Conservation (phyloP, 176 grass and related monocot genomes). For the Calamus simplicifolius region DNA sequence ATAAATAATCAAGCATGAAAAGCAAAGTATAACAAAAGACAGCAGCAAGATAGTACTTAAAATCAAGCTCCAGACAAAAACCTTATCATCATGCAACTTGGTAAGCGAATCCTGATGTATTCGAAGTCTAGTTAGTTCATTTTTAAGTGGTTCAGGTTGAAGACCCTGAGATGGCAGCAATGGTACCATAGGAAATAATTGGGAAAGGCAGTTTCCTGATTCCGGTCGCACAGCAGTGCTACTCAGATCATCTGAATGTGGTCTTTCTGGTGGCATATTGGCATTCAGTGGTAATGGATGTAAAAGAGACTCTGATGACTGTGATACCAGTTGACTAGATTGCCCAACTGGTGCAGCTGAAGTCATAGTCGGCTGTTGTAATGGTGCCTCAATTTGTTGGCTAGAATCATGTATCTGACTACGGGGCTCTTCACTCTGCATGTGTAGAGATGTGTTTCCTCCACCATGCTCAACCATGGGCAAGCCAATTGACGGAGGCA, state of each 20-base stretch:
- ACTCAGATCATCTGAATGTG: slow-evolving; percentile 16
- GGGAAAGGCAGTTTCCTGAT: slow-evolving; percentile 9
- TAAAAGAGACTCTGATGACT: slow-evolving; percentile 24
- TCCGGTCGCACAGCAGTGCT: slow-evolving; percentile 22
- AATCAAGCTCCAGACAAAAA: slow-evolving; percentile 19
- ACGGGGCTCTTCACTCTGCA: slow-evolving; percentile 5
- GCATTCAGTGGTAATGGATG: slow-evolving; percentile 11
- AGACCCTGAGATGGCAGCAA: slow-evolving; percentile 43
- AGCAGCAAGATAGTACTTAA: neutral
- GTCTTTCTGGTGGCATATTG: slow-evolving; percentile 23
- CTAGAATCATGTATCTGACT: neutral
- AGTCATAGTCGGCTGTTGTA: neutral
- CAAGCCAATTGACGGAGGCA: neutral
- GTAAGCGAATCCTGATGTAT: slow-evolving; percentile 28
- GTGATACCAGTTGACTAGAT: slow-evolving; percentile 1
- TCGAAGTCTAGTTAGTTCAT: slow-evolving; percentile 57
- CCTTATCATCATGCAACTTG: slow-evolving; percentile 61
- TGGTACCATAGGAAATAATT: slow-evolving; percentile 40
- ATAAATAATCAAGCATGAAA: slow-evolving; percentile 11
- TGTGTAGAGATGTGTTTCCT: slow-evolving; percentile 1
- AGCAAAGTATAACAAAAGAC: slow-evolving; percentile 2
- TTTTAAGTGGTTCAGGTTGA: slow-evolving; percentile 54
- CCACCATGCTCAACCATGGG: neutral
- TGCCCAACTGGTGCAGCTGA: slow-evolving; percentile 11
- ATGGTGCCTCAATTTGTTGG: slow-evolving; percentile 1